Conservation (phyloP, 1,284 basidiomycete species). For the Caloboletus inedulis region DNA sequence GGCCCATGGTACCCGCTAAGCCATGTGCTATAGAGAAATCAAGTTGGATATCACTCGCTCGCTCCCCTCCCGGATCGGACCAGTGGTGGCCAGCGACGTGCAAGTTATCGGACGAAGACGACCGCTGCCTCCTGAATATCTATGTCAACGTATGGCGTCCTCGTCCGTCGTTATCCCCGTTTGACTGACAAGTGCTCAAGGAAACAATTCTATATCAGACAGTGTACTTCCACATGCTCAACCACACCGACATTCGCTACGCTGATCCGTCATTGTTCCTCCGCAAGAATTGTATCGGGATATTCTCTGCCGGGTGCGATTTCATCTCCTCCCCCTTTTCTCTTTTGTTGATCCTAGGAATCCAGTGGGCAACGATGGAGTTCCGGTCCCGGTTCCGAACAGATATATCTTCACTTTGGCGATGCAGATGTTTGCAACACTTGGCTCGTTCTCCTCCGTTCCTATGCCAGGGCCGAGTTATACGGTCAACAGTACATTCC, state of each 20-base stretch:
- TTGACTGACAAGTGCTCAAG: constrained; percentile 37
- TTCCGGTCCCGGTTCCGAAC: constrained; percentile 53
- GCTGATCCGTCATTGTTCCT: constrained; percentile 70
- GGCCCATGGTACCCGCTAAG: not conserved
- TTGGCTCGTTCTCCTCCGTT: constrained; percentile 72
- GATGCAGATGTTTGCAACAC: constrained; percentile 58
- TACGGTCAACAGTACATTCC: constrained; percentile 60
- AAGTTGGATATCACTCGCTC: constrained; percentile 65
- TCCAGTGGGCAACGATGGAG: constrained; percentile 60
- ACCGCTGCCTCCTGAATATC: constrained; percentile 62
- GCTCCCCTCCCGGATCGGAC: constrained; percentile 46
- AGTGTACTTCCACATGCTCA: constrained; percentile 64
- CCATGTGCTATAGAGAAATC: constrained; percentile 49
- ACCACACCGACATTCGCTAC: constrained; percentile 70
- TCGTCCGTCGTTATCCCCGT: constrained; percentile 3
- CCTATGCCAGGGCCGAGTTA: constrained; percentile 73
- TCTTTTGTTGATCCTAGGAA: constrained; percentile 8
- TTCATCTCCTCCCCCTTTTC: constrained; percentile 4
- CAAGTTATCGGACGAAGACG: constrained; percentile 63
- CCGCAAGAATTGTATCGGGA: constrained; percentile 65
- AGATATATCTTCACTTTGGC: constrained; percentile 66
- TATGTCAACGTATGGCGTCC: constrained; percentile 61
- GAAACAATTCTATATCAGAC: constrained; percentile 70
- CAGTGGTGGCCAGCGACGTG: constrained; percentile 72
- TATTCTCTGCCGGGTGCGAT: constrained; percentile 58